Evolutionary conservation across 306 rosid genomes (phyloP), one percentile per base, ranked within the genome.

Genomic region (Prunus mira): DNA sequence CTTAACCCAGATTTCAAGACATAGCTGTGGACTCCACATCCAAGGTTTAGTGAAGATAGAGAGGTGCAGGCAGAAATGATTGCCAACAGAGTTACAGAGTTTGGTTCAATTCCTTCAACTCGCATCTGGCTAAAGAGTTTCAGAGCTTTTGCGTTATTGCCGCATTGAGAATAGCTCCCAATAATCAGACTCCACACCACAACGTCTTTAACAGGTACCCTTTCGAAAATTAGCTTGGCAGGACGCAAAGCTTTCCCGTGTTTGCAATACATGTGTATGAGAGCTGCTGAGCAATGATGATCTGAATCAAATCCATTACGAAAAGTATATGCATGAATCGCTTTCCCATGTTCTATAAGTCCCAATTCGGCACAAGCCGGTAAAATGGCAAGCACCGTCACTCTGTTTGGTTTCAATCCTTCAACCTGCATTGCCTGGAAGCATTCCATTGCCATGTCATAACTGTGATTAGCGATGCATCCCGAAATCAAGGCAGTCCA

Each of bases 401-500:
- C 91, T 67, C 88, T 83, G 65, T 91, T 89, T 7, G 93, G 91
- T 68, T 47, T 75, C 67, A 87, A 65, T 61, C 96, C 83, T 38
- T 65, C 63, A 67, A 62, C 72, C 81, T 82, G 91, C 96, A 91
- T 88, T 76, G 82, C 85, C 58, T 84, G 78, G 55, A 84, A 73
- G 79, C 79, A 79, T 19, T 70, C 79, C 60, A 88, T 80, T 69
- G 91, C 90, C 61, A 41, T 71, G 19, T 72, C 82, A 34, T 77
- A 80, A 34, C 83, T 46, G 19, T 75, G 83, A 79, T 81, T 76
- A 41, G 75, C 76, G 41, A 28, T 57, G 54, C 81, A 91, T 17
- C 96, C 93, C 50, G 90, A 87, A 76, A 91, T 85, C 79, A 87
- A 65, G 38, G 90, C 81, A 41, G 96, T 88, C 96, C 96, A 91